phyloP scores from a whole-genome alignment of 1,284 basidiomycete genomes.

The Tremellales sp. region DNA sequence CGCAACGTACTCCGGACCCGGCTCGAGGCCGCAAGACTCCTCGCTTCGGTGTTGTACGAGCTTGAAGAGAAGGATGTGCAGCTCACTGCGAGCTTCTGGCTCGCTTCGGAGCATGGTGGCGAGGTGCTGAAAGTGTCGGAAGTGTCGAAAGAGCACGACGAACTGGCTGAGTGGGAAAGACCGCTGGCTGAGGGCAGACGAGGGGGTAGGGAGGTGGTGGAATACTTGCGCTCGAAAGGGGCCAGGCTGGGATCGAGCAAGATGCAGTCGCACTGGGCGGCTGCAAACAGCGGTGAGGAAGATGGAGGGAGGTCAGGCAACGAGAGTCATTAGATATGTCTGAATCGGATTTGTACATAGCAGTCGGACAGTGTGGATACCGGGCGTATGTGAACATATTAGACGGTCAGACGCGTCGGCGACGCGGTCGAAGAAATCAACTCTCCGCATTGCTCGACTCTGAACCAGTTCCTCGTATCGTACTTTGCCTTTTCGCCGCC shows the following conservation, averaged over 20 bases:
- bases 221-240: constrained; percentile 40
- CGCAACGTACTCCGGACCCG: constrained; percentile 78
- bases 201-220: constrained; percentile 41
- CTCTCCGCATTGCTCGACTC: too few species aligned
- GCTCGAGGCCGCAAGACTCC: constrained; percentile 67
- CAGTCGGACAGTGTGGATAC: too few species aligned
- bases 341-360: too few species aligned
- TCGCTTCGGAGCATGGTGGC: constrained; percentile 38
- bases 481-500: too few species aligned
- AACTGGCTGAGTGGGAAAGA: constrained; percentile 30
- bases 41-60: constrained; percentile 65
- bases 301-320: too few species aligned
- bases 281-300: constrained; percentile 23
- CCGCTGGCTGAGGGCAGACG: constrained; percentile 32
- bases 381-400: too few species aligned
- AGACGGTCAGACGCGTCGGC: too few species aligned
- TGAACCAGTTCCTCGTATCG: too few species aligned
- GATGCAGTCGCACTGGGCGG: constrained; percentile 30
- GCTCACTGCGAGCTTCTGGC: constrained; percentile 42
- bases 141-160: constrained; percentile 18
- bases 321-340: too few species aligned
- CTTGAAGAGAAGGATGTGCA: constrained; percentile 52
- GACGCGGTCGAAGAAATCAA: too few species aligned
- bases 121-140: constrained; percentile 20
- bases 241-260: constrained; percentile 30